Percentiles rank a stretch among this genome's conserved stretches.
These are phyloP conservation scores for Imleria badia DNA, from an alignment of 768 basidiomycete genomes.

Conservation along the genomic window DNA sequence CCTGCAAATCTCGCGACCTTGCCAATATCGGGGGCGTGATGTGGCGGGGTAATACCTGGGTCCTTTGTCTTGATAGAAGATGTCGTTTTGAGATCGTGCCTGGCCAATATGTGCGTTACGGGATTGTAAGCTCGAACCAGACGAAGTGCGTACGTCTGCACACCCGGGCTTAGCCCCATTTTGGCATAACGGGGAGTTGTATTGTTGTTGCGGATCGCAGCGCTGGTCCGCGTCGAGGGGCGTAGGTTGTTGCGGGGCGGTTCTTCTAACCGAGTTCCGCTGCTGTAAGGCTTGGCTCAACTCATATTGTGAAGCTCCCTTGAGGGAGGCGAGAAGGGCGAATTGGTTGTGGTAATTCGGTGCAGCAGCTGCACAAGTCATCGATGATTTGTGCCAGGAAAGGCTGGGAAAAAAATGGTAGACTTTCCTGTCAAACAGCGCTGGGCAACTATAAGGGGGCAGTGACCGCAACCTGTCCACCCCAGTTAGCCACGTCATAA, in stretches of 20 bases:
- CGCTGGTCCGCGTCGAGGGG: neutral
- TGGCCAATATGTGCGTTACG: neutral
- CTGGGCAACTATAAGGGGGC: neutral
- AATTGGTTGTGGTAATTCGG: conserved; percentile 5
- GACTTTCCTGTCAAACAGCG: neutral
- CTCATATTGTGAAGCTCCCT: neutral
- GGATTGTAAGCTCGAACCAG: neutral
- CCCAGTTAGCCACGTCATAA: conserved; percentile 7
- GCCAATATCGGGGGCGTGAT: neutral
- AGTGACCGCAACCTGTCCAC: conserved; percentile 1
- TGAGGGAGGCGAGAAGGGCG: neutral
- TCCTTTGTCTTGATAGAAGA: neutral
- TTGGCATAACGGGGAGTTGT: neutral
- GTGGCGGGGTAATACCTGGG: neutral
- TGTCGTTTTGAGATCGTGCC: neutral
- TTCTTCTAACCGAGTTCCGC: neutral
- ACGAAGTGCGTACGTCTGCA: conserved; percentile 2
- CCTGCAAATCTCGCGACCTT: no score
- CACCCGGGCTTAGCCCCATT: neutral
- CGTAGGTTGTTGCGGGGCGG: neutral
- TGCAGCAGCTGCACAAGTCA: neutral
- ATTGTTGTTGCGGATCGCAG: neutral
- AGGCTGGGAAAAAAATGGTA: neutral
- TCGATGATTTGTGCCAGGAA: neutral
- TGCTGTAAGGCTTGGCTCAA: neutral